phyloP scores from a whole-genome alignment of 352 stramenopile genomes.

The Saprolegnia diclina region DNA sequence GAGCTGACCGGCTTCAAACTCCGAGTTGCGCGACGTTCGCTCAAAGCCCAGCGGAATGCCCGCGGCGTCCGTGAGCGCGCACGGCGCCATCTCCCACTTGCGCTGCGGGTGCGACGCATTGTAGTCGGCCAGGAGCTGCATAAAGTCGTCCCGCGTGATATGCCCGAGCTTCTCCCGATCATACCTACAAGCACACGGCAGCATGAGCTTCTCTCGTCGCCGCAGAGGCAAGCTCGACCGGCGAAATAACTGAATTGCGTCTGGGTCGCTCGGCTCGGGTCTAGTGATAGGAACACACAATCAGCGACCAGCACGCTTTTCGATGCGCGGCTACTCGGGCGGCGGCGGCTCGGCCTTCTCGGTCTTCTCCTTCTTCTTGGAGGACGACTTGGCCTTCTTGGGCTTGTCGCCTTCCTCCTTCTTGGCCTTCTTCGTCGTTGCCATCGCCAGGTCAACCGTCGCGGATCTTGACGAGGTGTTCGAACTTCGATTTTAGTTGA shows the following conservation, averaged over 20 bases:
- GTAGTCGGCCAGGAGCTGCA: constrained; percentile 68
- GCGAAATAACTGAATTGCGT: constrained; percentile 76
- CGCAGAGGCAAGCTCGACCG: constrained; percentile 22
- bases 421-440: constrained; percentile 21
- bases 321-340: not conserved
- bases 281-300: constrained; percentile 7
- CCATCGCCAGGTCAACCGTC: constrained; percentile 9
- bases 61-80: constrained; percentile 57
- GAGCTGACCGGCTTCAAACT: constrained; percentile 79
- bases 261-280: constrained; percentile 34
- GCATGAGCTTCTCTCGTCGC: not conserved
- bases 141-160: constrained; percentile 57
- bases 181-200: constrained; percentile 32
- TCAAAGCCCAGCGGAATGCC: constrained; percentile 69
- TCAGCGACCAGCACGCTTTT: not conserved
- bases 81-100: constrained; percentile 28
- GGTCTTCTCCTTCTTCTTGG: constrained; percentile 22
- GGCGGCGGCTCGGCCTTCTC: not conserved
- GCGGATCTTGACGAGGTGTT: not conserved
- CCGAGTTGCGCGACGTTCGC: constrained; percentile 62
- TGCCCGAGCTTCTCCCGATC: constrained; percentile 47
- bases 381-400: constrained; percentile 14
- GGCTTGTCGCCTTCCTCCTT: constrained; percentile 2
- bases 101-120: constrained; percentile 31
- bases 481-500: not conserved